Conservation (phyloP, 2,329 filamentous ascomycete species). For the Penicillium capsulatum region DNA sequence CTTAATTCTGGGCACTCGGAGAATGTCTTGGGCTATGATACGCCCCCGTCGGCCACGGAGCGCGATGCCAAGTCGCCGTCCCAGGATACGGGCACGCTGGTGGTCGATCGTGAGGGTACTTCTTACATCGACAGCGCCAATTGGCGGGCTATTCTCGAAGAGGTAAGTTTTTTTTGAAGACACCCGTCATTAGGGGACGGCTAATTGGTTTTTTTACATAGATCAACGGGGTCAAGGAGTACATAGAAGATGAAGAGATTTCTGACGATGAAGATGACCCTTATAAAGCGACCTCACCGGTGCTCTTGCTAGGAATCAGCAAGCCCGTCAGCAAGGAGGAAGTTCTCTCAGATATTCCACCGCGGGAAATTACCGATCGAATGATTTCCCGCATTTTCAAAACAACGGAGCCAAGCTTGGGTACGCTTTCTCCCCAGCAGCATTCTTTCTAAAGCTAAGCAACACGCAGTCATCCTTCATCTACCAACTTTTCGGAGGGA, state of each 20-base stretch:
- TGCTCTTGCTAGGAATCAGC: conserved; percentile 27
- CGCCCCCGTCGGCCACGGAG: conserved; percentile 10
- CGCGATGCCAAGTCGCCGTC: conserved; percentile 13
- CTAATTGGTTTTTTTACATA: conserved; percentile 12
- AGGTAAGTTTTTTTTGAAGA: conserved; percentile 23
- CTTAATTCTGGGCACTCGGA: conserved; percentile 11
- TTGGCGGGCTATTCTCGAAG: conserved; percentile 36
- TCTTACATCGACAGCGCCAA: conserved; percentile 37
- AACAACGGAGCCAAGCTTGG: conserved; percentile 29
- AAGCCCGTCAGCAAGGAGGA: conserved; percentile 29
- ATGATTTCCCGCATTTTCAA: conserved; percentile 35
- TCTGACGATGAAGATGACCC: conserved; percentile 26
- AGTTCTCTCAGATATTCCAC: conserved; percentile 30
- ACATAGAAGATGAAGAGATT: conserved; percentile 20
- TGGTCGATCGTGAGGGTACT: conserved; percentile 30
- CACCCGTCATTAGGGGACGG: not conserved
- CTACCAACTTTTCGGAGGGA: conserved; percentile 32
- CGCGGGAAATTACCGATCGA: conserved; percentile 30
- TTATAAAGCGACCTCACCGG: conserved; percentile 21
- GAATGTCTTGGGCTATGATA: conserved; percentile 6
- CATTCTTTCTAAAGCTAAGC: not conserved
- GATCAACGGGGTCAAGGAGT: conserved; percentile 36
- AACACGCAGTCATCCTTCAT: conserved; percentile 26
- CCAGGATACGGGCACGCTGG: conserved; percentile 28
- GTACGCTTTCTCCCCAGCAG: conserved; percentile 16